A percentile compares a stretch with the other conserved stretches of the same genome.
Evolutionary conservation across 345 rosid species (phyloP).

Genomic region (Combretum micranthum): DNA sequence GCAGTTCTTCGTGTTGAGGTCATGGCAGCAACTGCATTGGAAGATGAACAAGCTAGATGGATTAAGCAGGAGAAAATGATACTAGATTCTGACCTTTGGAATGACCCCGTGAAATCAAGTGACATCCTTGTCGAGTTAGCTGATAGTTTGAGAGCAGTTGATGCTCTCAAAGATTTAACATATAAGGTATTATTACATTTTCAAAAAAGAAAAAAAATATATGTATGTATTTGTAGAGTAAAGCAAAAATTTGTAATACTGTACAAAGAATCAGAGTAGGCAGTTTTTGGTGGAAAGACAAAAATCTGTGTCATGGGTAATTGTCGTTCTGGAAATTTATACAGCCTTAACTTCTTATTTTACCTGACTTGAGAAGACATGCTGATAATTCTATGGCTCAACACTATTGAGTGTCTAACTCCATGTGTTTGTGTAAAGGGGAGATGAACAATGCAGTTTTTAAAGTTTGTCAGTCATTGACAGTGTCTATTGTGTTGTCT

Average conservation of each 20-base stretch:
- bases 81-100: constrained; percentile 59
- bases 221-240: no score
- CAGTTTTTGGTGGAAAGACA: no score
- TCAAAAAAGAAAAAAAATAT: no score
- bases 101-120: constrained; percentile 58
- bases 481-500: constrained; percentile 5
- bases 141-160: constrained; percentile 46
- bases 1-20: constrained; percentile 63
- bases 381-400: no score
- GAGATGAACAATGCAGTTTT: neutral
- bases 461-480: neutral
- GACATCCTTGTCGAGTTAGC: constrained; percentile 58
- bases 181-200: constrained; percentile 48
- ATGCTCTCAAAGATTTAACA: constrained; percentile 59
- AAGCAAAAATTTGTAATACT: no score
- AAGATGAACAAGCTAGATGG: constrained; percentile 56
- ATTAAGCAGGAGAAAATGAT: constrained; percentile 54
- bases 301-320: no score
- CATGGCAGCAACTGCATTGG: constrained; percentile 58
- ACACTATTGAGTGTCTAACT: no score
- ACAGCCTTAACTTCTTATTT: no score
- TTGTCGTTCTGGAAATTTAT: no score
- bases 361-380: no score
- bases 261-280: no score
- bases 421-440: no score